Percentiles rank a stretch among this genome's conserved stretches.
phyloP scores from a whole-genome alignment of 2,329 filamentous ascomycete genomes.

The Fusarium globosum region DNA sequence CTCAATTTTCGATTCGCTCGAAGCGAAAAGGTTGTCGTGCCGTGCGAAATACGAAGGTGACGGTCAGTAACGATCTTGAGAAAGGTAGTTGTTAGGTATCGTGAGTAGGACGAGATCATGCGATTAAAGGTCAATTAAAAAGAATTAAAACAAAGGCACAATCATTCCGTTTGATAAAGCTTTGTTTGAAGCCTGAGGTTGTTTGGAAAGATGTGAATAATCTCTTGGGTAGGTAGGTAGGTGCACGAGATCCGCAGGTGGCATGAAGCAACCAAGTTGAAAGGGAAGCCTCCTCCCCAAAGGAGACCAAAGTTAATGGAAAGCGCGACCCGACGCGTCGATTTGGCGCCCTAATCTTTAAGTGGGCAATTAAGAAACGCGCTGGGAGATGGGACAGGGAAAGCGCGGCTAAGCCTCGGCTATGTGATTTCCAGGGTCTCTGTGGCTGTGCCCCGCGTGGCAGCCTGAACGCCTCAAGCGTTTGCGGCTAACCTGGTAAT shows the following conservation, averaged over 20 bases:
- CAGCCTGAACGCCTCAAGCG: conserved; percentile 12
- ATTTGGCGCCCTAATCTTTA: conserved; percentile 45
- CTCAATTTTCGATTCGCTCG: conserved; percentile 1
- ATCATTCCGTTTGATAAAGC: conserved; percentile 4
- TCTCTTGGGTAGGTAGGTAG: conserved; percentile 10
- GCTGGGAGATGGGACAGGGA: not conserved
- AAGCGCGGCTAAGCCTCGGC: conserved; percentile 33
- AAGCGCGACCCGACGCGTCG: conserved; percentile 49
- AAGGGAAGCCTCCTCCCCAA: conserved; percentile 30
- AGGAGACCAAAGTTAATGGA: conserved; percentile 16
- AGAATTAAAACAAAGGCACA: not conserved
- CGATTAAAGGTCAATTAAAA: conserved; percentile 8
- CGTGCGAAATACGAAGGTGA: not conserved
- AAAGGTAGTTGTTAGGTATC: conserved; percentile 14
- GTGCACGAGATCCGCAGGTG: conserved; percentile 24
- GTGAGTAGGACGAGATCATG: conserved; percentile 19
- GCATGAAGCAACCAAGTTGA: conserved; percentile 30
- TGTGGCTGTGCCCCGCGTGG: conserved; percentile 32
- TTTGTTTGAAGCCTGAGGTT: not conserved
- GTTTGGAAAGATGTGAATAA: conserved; percentile 7
- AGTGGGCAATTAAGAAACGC: conserved; percentile 33
- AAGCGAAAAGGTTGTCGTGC: not conserved
- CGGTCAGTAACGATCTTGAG: conserved; percentile 3
- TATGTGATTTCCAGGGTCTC: not conserved
- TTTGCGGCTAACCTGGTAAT: conserved; percentile 37